Percentiles rank a stretch among this genome's conserved stretches.
phyloP scores from a whole-genome alignment of 2,329 filamentous ascomycete genomes.

The Neofusicoccum parvum region DNA sequence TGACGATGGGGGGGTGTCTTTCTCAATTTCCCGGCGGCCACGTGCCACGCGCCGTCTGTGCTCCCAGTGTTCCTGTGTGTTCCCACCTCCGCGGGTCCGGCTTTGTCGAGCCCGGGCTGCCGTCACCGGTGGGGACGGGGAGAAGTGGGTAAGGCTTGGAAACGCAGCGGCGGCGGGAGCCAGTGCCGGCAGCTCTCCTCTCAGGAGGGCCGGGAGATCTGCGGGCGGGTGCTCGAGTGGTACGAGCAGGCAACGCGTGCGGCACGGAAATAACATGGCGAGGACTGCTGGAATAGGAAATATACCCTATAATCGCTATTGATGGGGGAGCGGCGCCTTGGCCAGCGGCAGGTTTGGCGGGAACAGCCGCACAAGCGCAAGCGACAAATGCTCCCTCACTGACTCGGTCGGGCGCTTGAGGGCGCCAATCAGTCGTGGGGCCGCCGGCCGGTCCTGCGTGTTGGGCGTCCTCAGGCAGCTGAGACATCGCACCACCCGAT shows the following conservation, averaged over 20 bases:
- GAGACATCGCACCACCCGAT: conserved; percentile 1
- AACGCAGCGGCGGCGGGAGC: neutral
- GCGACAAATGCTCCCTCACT: neutral
- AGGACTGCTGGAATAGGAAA: neutral
- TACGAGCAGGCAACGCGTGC: conserved; percentile 8
- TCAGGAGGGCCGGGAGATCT: neutral
- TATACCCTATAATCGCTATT: neutral
- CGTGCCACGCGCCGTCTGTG: neutral
- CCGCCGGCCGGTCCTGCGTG: neutral
- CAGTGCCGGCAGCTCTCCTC: too few species aligned
- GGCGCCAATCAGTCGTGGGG: neutral
- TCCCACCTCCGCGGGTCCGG: neutral
- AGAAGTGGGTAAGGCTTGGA: neutral
- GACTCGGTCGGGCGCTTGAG: conserved; percentile 4
- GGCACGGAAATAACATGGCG: conserved; percentile 8
- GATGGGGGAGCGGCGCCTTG: neutral
- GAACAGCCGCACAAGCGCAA: conserved; percentile 8
- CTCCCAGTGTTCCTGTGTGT: neutral
- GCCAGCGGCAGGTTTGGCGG: neutral
- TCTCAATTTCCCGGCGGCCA: conserved; percentile 5
- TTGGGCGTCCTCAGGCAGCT: conserved; percentile 9
- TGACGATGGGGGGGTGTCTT: neutral
- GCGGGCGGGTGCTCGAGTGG: neutral
- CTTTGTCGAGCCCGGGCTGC: conserved; percentile 2
- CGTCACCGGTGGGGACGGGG: neutral